Conservation (phyloP, 208 protist species). For the Trypanosoma melophagium region DNA sequence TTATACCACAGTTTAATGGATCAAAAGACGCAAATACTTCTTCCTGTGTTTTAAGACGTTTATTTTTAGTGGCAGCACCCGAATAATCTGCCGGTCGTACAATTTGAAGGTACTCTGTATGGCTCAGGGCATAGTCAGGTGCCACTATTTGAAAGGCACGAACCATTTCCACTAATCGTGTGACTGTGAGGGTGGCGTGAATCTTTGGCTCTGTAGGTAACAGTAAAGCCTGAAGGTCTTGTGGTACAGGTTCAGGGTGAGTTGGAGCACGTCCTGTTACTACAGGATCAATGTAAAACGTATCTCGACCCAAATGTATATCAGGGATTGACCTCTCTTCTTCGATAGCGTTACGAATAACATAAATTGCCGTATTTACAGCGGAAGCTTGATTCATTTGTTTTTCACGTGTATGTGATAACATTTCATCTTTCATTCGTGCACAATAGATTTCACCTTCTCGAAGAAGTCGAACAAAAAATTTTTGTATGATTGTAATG, state of each 20-base stretch:
- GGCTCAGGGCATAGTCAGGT: slow-evolving; percentile 64
- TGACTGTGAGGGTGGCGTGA: slow-evolving; percentile 58
- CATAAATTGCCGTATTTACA: slow-evolving; percentile 85
- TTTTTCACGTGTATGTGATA: slow-evolving; percentile 17
- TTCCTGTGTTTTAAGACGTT: slow-evolving; percentile 28
- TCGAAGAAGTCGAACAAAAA: slow-evolving; percentile 40
- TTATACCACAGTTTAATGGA: slow-evolving; percentile 41
- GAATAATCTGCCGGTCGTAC: slow-evolving; percentile 62
- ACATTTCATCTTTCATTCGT: slow-evolving; percentile 31
- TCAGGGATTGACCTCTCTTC: slow-evolving; percentile 42
- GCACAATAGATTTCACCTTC: slow-evolving; percentile 46
- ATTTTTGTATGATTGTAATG: slow-evolving; percentile 38
- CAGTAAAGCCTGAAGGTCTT: neutral
- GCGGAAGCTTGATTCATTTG: slow-evolving; percentile 50
- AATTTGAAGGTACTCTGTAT: slow-evolving; percentile 63
- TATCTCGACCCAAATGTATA: slow-evolving; percentile 86
- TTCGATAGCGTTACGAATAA: slow-evolving; percentile 76
- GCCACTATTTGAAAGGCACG: slow-evolving; percentile 60
- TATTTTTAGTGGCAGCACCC: slow-evolving; percentile 27
- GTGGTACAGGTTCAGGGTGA: neutral
- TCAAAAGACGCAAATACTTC: slow-evolving; percentile 79
- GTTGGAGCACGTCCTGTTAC: neutral
- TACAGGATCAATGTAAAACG: slow-evolving; percentile 51
- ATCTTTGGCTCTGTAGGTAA: slow-evolving; percentile 38
- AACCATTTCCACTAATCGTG: slow-evolving; percentile 64